Evolutionary conservation across 2,329 filamentous ascomycete species (phyloP).

Genomic region (Cucurbitaria berberidis): DNA sequence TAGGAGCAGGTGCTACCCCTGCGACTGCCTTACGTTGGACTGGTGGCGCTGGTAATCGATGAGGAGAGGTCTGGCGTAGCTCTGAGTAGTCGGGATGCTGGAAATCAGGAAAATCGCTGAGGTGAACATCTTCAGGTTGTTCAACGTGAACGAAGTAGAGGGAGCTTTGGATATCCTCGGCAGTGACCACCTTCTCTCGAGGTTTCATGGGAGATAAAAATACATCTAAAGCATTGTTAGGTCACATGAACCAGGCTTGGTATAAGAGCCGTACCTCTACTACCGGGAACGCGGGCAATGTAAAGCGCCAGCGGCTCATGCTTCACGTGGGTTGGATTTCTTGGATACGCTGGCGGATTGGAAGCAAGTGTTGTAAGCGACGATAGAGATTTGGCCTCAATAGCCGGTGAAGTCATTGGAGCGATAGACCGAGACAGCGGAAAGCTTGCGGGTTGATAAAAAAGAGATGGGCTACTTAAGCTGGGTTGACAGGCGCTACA

Average conservation of each 20-base stretch:
- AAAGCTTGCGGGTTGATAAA: conserved; percentile 3
- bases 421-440: conserved; percentile 15
- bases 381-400: conserved; percentile 85
- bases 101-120: conserved; percentile 29
- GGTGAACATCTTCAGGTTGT: conserved; percentile 59
- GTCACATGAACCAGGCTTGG: neutral
- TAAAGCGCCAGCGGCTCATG: conserved; percentile 82
- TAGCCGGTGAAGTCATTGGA: conserved; percentile 44
- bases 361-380: conserved; percentile 79
- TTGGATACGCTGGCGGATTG: conserved; percentile 85
- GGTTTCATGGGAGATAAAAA: conserved; percentile 93
- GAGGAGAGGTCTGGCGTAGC: conserved; percentile 9
- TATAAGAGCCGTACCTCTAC: conserved; percentile 67
- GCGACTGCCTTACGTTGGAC: conserved; percentile 42
- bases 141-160: conserved; percentile 91
- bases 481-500: conserved; percentile 12
- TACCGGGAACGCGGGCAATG: conserved; percentile 91
- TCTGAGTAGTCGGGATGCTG: conserved; percentile 19
- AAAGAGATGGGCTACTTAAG: conserved; percentile 2
- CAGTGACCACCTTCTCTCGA: conserved; percentile 84
- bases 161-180: conserved; percentile 82
- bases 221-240: conserved; percentile 66
- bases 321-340: conserved; percentile 72
- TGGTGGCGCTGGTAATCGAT: conserved; percentile 19
- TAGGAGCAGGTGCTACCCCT: conserved; percentile 15